Evolutionary conservation across 2,329 filamentous ascomycete species (phyloP), one percentile per base, ranked within the genome.

Genomic region (Sarocladium oryzae): DNA sequence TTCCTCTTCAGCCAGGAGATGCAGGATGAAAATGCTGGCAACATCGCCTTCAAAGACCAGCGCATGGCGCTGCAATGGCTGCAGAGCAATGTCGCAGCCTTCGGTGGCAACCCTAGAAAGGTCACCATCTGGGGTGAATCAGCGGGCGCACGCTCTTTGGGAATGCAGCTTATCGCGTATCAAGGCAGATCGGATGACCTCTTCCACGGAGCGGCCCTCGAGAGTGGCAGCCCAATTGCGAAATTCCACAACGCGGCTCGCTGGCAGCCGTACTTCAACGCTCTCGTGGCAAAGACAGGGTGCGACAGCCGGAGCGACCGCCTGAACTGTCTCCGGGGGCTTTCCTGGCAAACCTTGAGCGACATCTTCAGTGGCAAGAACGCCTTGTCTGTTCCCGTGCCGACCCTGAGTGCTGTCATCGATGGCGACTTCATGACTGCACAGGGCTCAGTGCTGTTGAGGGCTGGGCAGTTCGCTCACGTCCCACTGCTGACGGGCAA

Each of bases 401-500:
- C 18, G 53, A 61, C 32, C 54, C 55, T 55, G 36, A 52, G 51
- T 33, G 50, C 50, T 43, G 53, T 59, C 24, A 38, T 67, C 13
- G 70, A 73, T 49, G 64, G 60, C 26, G 61, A 68, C 41, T 67
- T 67, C 9, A 61, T 73, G 7, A 65, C 65, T 36, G 56, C 53
- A 13, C 57, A 66, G 52, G 68, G 66, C 33, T 77, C 75, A 21
- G 61, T 73, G 7, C 78, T 82, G 57, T 67, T 86, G 4, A 65
- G 68, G 2, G 63, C 71, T 4, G 81, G 81, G 32, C 70, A 73
- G 13, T 85, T 86, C 56, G 76, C 85, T 52, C 73, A 79, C 52
- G 78, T 86, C 0, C 81, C 81, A 2, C 75, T 85, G 45, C 71
- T 86, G 9, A 67, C 74, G 23, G 83, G 84, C 11, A 74, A 74